Conservation (phyloP, 2,329 filamentous ascomycete species). For the Phialocephala sp. region DNA sequence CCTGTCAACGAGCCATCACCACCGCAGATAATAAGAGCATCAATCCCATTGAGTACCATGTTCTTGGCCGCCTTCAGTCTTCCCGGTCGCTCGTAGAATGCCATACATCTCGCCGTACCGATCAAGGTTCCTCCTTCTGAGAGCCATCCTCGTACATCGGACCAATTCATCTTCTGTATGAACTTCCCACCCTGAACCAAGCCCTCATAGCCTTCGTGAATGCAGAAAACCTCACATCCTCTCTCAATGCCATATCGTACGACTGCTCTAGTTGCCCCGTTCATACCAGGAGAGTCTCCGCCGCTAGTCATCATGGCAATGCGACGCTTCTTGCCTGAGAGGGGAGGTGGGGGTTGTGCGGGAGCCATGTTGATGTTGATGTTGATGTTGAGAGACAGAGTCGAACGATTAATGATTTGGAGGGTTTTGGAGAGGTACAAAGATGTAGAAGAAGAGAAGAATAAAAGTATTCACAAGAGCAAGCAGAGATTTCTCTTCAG, state of each 20-base stretch:
- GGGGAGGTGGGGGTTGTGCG: conserved; percentile 34
- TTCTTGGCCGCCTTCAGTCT: conserved; percentile 90
- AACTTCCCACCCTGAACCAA: conserved; percentile 87
- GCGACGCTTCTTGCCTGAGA: conserved; percentile 40
- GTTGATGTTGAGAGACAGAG: neutral
- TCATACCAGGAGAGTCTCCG: conserved; percentile 79
- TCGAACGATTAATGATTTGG: conserved; percentile 4
- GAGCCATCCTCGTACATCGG: conserved; percentile 92
- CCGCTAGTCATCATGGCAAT: conserved; percentile 78
- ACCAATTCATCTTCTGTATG: conserved; percentile 88
- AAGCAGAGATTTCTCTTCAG: neutral
- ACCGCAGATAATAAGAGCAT: conserved; percentile 95
- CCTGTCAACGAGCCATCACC: conserved; percentile 96
- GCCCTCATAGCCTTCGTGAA: conserved; percentile 96
- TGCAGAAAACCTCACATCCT: conserved; percentile 77
- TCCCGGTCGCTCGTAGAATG: conserved; percentile 87
- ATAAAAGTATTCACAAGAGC: neutral
- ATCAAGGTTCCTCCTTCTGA: conserved; percentile 95
- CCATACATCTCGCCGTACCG: conserved; percentile 90
- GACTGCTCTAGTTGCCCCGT: conserved; percentile 73
- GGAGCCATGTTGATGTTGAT: conserved; percentile 35
- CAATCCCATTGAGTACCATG: conserved; percentile 89
- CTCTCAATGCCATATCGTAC: conserved; percentile 90
- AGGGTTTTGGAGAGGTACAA: conserved; percentile 11
- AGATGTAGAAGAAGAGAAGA: conserved; percentile 11